phyloP scores from a whole-genome alignment of 306 rosid species.

The Amphicarpaea edgeworthii region DNA sequence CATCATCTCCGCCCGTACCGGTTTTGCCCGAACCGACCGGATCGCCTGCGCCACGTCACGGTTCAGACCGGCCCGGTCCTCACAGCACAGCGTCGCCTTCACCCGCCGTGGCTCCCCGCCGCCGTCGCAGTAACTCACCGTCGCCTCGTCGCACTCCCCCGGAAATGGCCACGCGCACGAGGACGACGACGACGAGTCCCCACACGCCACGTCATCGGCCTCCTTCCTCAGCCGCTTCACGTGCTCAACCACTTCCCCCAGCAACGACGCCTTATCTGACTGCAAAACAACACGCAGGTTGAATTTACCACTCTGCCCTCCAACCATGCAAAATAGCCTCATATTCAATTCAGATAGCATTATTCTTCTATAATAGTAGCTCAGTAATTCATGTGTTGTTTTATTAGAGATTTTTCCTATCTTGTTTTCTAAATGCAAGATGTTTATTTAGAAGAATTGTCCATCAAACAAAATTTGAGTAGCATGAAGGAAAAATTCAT shows the following conservation, averaged over 20 bases:
- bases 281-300: slow-evolving; percentile 25
- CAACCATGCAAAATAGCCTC: slow-evolving; percentile 5
- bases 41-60: slow-evolving; percentile 67
- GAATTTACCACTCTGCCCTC: slow-evolving; percentile 43
- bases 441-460: too few species aligned
- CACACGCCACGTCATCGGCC: slow-evolving; percentile 58
- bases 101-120: slow-evolving; percentile 42
- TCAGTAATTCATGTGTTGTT: too few species aligned
- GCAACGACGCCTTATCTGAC: slow-evolving; percentile 90
- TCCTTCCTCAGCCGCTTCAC: slow-evolving; percentile 67
- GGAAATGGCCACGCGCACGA: slow-evolving; percentile 60
- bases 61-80: slow-evolving; percentile 79
- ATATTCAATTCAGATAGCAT: neutral
- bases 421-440: too few species aligned
- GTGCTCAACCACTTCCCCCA: slow-evolving; percentile 82
- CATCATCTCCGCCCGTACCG: slow-evolving; percentile 80
- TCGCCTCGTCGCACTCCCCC: slow-evolving; percentile 70
- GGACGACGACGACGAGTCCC: slow-evolving; percentile 34
- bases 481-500: too few species aligned
- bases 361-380: too few species aligned
- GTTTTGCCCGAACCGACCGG: slow-evolving; percentile 61
- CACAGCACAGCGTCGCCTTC: slow-evolving; percentile 80
- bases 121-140: slow-evolving; percentile 59
- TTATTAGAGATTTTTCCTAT: too few species aligned
- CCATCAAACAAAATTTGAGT: too few species aligned